Evolutionary conservation across 83 land plant species (phyloP).

Genomic region (Picea abies): DNA sequence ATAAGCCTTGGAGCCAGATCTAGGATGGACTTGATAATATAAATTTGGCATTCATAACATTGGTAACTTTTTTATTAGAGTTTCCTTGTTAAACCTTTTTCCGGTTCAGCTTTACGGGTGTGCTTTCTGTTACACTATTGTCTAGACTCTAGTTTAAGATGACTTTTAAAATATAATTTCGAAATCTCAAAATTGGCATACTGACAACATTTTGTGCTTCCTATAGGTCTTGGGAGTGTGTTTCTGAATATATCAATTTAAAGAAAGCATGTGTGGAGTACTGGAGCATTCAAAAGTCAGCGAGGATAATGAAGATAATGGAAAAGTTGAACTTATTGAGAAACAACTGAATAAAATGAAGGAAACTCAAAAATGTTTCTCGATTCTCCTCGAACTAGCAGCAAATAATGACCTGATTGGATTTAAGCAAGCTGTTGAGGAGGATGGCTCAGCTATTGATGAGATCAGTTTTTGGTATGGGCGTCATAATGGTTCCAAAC

Average conservation of each 20-base stretch:
- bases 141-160: background rate
- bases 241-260: background rate
- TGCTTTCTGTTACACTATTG: background rate
- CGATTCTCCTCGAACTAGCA: constrained; percentile 61
- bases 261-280: constrained; percentile 48
- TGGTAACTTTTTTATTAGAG: background rate
- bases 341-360: background rate
- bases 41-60: background rate
- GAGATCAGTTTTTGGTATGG: constrained; percentile 64
- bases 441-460: constrained; percentile 35
- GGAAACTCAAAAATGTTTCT: constrained; percentile 26
- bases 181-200: background rate
- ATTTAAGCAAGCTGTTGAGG: constrained; percentile 33
- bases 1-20: too few relatives aligned
- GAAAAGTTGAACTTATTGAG: constrained; percentile 25
- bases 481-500: constrained; percentile 41
- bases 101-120: background rate
- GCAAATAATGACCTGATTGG: constrained; percentile 59
- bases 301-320: constrained; percentile 13
- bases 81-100: background rate
- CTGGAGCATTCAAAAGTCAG: constrained; percentile 31
- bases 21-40: too few relatives aligned
- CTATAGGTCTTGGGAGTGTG: background rate
- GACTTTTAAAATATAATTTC: background rate
- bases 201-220: background rate